Conservation (phyloP, 257 asterid species). For the Fraxinus americana region DNA sequence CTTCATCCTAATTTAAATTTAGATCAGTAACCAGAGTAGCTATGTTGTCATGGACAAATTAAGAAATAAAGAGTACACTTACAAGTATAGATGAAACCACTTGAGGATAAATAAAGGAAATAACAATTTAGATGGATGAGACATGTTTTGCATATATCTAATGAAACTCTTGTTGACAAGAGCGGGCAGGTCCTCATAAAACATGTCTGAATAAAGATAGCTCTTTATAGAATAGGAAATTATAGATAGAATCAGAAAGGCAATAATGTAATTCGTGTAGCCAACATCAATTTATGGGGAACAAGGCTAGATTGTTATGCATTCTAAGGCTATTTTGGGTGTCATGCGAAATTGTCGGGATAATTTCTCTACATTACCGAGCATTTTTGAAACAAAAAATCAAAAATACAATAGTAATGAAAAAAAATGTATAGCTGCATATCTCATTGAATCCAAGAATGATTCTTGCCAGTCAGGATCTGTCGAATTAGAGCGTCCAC, state of each 20-base stretch:
- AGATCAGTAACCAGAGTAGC: background rate
- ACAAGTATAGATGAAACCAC: background rate
- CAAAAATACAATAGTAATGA: background rate
- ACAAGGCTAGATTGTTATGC: background rate
- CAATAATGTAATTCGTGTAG: background rate
- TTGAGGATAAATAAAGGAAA: background rate
- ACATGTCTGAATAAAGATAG: background rate
- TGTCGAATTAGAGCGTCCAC: background rate
- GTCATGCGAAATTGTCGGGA: background rate
- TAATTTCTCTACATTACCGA: background rate
- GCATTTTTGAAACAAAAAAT: background rate
- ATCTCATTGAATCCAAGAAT: background rate
- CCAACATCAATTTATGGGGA: background rate
- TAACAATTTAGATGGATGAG: background rate
- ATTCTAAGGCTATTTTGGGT: background rate
- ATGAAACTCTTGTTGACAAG: background rate
- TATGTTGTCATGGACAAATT: background rate
- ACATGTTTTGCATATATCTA: background rate
- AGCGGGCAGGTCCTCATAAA: background rate
- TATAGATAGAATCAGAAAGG: background rate
- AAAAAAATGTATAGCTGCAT: conserved; percentile 2
- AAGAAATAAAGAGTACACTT: background rate
- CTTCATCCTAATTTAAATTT: background rate
- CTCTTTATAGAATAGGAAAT: background rate
- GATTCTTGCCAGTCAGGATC: background rate